A percentile compares a stretch with the other conserved stretches of the same genome.
Conservation (phyloP, 2,329 filamentous ascomycete species). For the Botrytis porri region DNA sequence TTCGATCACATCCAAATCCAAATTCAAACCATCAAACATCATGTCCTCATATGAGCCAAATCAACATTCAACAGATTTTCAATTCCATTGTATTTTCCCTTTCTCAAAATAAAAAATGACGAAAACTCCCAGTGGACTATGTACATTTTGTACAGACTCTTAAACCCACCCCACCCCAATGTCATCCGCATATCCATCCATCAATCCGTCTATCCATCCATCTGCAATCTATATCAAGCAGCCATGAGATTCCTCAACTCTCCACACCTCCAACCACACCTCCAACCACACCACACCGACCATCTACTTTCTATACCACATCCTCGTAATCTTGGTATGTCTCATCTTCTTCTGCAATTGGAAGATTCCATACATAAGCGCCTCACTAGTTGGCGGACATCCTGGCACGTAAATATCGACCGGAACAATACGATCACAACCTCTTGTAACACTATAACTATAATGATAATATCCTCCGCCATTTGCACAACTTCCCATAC, state of each 20-base stretch:
- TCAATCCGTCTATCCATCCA: not conserved
- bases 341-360: constrained; percentile 26
- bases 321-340: constrained; percentile 24
- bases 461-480: constrained; percentile 87
- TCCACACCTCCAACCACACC: not conserved
- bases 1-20: not conserved
- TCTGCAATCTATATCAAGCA: not conserved
- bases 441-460: constrained; percentile 73
- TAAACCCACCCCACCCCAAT: not conserved
- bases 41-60: not conserved
- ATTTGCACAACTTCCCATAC: constrained; percentile 82
- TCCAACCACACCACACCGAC: not conserved
- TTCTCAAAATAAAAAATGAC: not conserved
- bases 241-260: not conserved
- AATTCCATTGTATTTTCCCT: not conserved
- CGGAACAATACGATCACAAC: constrained; percentile 73
- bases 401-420: constrained; percentile 80
- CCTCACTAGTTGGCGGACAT: constrained; percentile 62
- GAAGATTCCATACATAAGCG: constrained; percentile 53
- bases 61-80: not conserved
- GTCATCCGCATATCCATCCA: not conserved
- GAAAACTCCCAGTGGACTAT: constrained; percentile 13
- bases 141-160: constrained; percentile 15
- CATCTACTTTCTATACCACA: constrained; percentile 26
- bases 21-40: not conserved